Evolutionary conservation across 352 stramenopile species (phyloP).

Genomic region (Peronosclerospora sorghi): DNA sequence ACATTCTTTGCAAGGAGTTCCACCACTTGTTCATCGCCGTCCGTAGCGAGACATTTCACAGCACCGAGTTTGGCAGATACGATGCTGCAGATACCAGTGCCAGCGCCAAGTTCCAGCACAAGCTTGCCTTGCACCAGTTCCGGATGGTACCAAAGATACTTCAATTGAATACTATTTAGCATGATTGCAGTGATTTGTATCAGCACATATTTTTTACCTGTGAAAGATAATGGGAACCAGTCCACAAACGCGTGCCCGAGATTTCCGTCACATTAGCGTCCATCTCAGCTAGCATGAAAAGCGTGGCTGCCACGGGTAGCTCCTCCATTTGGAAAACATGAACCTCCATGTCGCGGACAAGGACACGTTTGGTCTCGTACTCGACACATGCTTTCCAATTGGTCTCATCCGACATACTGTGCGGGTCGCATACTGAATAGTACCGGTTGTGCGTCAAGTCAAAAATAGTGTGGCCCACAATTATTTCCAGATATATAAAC

Average conservation of each 20-base stretch:
- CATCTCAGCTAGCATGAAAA: conserved; percentile 59
- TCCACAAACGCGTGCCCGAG: conserved; percentile 66
- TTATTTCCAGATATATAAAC: too few species aligned
- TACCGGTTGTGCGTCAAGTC: too few species aligned
- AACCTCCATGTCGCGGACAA: conserved; percentile 29
- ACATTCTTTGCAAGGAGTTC: conserved; percentile 37
- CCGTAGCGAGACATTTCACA: conserved; percentile 35
- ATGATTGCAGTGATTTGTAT: background rate
- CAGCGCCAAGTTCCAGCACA: conserved; percentile 60
- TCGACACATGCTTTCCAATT: conserved; percentile 45
- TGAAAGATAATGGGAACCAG: conserved; percentile 53
- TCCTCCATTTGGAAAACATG: conserved; percentile 53
- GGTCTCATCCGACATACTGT: conserved; percentile 26
- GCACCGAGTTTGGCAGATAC: conserved; percentile 45
- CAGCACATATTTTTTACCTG: conserved; percentile 9
- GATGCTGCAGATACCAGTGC: conserved; percentile 64
- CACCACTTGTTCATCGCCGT: conserved; percentile 60
- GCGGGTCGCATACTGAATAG: too few species aligned
- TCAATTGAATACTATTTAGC: background rate
- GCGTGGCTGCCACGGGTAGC: conserved; percentile 35
- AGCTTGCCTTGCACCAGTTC: conserved; percentile 32
- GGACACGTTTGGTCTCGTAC: conserved; percentile 39
- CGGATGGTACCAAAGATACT: conserved; percentile 41
- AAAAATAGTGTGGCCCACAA: too few species aligned
- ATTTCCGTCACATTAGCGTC: conserved; percentile 56